Evolutionary conservation across 2,329 filamentous ascomycete species (phyloP), one percentile per base, ranked within the genome.

Genomic region (Colletotrichum musae): DNA sequence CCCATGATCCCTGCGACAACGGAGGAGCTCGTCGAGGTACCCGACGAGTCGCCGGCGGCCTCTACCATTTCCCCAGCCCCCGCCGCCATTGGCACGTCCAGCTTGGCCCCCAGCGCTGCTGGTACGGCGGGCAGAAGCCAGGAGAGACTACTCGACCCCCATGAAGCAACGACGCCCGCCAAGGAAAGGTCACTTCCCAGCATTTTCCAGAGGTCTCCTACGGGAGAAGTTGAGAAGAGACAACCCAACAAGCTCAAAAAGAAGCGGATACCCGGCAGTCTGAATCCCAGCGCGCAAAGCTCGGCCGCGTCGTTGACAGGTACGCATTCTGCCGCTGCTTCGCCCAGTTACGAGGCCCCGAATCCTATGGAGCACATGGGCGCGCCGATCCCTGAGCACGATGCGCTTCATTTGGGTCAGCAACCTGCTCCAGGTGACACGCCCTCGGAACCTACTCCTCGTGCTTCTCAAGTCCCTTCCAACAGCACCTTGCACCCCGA

Each of bases 211-310:
- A 88, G 91, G 72, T 91, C 92, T 2, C 89, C 92, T 1, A 86
- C 87, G 0, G 85, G 83, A 50, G 86, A 84, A 18, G 86, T 83
- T 45, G 91, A 91, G 71, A 91, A 88, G 74, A 89, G 93, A 53
- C 92, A 92, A 77, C 94, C 94, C 0, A 98, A 97, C 76, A 97
- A 98, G 80, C 84, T 99, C 59, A 93, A 92, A 79, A 98, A 98
- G 85, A 97, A 94, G 80, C 87, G 91, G 71, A 84, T 93, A 64
- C 91, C 93, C 0, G 91, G 90, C 50, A 94, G 93, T 75, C 82
- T 92, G 24, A 95, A 94, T 74, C 92, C 91, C 21, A 98, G 95
- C 77, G 95, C 95, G 0, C 94, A 97, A 72, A 98, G 95, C 77
- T 98, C 96, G 16, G 92, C 89, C 6, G 89, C 93, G 16, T 98